Conservation (phyloP, 768 basidiomycete species). For the Lactifluus hygrophoroides region DNA sequence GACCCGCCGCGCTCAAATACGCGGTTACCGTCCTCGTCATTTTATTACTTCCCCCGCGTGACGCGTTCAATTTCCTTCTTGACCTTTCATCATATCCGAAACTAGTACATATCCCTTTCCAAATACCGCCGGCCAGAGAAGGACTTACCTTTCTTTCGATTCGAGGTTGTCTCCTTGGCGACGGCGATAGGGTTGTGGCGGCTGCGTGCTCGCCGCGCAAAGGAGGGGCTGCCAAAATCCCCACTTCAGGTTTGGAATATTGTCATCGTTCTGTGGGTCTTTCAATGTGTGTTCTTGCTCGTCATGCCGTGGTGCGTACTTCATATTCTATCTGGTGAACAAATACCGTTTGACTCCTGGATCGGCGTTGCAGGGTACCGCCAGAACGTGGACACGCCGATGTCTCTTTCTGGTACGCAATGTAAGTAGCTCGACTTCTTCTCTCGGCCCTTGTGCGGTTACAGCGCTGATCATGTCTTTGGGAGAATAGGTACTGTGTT, state of each 20-base stretch:
- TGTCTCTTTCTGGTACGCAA: constrained; percentile 28
- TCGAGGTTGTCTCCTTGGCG: constrained; percentile 24
- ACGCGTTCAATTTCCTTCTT: constrained; percentile 33
- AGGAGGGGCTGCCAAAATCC: constrained; percentile 21
- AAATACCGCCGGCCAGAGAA: neutral
- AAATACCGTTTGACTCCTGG: neutral
- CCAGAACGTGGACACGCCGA: constrained; percentile 25
- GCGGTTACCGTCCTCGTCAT: constrained; percentile 35
- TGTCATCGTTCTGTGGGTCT: constrained; percentile 22
- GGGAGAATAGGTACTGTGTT: constrained; percentile 23
- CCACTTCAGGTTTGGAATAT: constrained; percentile 22
- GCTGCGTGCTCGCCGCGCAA: constrained; percentile 24
- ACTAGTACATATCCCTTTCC: constrained; percentile 24
- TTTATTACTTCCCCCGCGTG: constrained; percentile 29
- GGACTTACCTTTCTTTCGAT: neutral
- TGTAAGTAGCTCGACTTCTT: constrained; percentile 12
- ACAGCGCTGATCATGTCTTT: neutral
- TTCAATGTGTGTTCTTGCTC: constrained; percentile 25
- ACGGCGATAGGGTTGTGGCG: constrained; percentile 28
- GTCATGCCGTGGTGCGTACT: constrained; percentile 29
- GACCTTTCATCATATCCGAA: constrained; percentile 34
- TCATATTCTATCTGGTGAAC: neutral
- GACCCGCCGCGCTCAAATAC: constrained; percentile 34
- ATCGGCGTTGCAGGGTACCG: constrained; percentile 22
- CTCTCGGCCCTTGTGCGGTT: neutral